phyloP scores from a whole-genome alignment of 805 yeast genomes.

The Zygotorulaspora danielsina region DNA sequence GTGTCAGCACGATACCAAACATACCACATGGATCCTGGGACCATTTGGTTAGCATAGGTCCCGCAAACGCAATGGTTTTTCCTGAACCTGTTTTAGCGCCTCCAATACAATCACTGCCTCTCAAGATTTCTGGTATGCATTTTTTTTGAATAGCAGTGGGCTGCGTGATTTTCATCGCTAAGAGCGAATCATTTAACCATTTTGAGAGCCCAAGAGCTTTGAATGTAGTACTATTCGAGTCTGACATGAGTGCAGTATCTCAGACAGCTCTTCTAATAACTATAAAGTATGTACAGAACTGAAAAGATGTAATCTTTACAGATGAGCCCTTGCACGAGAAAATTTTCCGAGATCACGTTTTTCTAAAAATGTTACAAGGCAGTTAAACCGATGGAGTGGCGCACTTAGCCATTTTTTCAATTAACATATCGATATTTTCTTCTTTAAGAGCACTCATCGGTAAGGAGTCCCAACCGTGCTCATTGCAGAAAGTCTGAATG shows the following conservation, averaged over 20 bases:
- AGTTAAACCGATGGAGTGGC: too few species aligned
- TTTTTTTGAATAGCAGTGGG: slow-evolving; percentile 87
- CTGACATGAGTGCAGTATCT: slow-evolving; percentile 12
- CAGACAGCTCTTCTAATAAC: background rate
- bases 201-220: slow-evolving; percentile 67
- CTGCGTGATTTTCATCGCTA: slow-evolving; percentile 71
- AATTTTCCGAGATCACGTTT: background rate
- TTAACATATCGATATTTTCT: slow-evolving; percentile 68
- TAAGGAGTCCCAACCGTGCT: slow-evolving; percentile 58
- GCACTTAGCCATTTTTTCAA: slow-evolving; percentile 63
- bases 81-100: slow-evolving; percentile 99
- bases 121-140: slow-evolving; percentile 81
- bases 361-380: too few species aligned
- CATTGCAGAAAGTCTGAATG: slow-evolving; percentile 45
- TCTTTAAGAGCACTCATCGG: slow-evolving; percentile 79
- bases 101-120: slow-evolving; percentile 85
- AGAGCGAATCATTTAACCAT: slow-evolving; percentile 81
- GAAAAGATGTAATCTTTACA: background rate
- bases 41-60: slow-evolving; percentile 95
- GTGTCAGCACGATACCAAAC: slow-evolving; percentile 83
- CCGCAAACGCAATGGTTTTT: slow-evolving; percentile 95
- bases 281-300: too few species aligned
- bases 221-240: slow-evolving; percentile 36
- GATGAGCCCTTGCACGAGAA: background rate
- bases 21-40: slow-evolving; percentile 93